Percentiles rank a stretch among this genome's conserved stretches.
These are phyloP conservation scores for Boletus sp. DNA, from an alignment of 768 basidiomycete species.

Conservation along the genomic window DNA sequence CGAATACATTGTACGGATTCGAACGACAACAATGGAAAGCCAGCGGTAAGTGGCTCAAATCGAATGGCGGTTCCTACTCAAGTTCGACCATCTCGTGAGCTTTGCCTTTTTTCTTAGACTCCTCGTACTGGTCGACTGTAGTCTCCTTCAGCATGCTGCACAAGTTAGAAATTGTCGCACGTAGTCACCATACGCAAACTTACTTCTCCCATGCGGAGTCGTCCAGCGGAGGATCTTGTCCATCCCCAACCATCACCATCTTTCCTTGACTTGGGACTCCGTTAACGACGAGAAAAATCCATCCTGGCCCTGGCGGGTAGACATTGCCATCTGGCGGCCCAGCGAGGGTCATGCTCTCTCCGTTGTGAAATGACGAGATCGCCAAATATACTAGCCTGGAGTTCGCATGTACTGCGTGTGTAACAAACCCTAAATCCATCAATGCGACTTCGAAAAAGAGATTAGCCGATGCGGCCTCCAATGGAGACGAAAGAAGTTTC, in stretches of 20 bases:
- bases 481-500: slow-evolving; percentile 7
- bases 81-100: slow-evolving; percentile 12
- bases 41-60: not conserved
- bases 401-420: slow-evolving; percentile 75
- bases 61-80: slow-evolving; percentile 5
- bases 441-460: slow-evolving; percentile 49
- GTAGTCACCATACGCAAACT: slow-evolving; percentile 21
- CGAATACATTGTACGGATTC: not conserved
- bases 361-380: slow-evolving; percentile 41
- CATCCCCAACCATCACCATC: slow-evolving; percentile 69
- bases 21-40: not conserved
- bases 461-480: slow-evolving; percentile 4
- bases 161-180: not conserved
- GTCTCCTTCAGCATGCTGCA: slow-evolving; percentile 50
- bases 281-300: slow-evolving; percentile 64
- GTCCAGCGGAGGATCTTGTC: slow-evolving; percentile 58
- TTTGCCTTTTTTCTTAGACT: slow-evolving; percentile 32
- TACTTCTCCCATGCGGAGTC: slow-evolving; percentile 57
- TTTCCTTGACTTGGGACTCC: slow-evolving; percentile 64
- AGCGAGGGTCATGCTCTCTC: slow-evolving; percentile 49
- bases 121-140: slow-evolving; percentile 49
- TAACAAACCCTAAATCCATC: slow-evolving; percentile 83
- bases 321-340: slow-evolving; percentile 63
- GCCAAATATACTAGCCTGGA: slow-evolving; percentile 71
- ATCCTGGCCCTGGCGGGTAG: slow-evolving; percentile 83